Evolutionary conservation across 192 early-diverging fungal species (phyloP).

Genomic region (Backusella psychrophila): DNA sequence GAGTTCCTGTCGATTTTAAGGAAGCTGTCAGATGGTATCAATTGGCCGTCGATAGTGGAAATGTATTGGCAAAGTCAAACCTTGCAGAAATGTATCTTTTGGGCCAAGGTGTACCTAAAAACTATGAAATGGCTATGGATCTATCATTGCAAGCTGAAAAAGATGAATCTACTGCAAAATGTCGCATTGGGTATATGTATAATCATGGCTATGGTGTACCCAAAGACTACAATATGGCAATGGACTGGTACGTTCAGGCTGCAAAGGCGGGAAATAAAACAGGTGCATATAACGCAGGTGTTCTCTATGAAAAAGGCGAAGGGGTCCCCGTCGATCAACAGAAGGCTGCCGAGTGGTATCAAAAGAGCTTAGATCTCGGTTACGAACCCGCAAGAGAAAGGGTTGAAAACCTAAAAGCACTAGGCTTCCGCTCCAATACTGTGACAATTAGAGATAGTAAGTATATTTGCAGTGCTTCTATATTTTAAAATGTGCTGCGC

Average conservation of each 20-base stretch:
- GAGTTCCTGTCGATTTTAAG: constrained; percentile 18
- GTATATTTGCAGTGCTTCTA: background rate
- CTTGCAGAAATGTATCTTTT: background rate
- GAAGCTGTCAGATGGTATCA: constrained; percentile 29
- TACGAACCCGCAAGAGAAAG: background rate
- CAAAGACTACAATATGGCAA: background rate
- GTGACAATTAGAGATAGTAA: background rate
- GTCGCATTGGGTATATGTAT: background rate
- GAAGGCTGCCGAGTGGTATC: background rate
- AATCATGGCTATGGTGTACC: background rate
- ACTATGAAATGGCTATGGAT: background rate
- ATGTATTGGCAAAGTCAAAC: background rate
- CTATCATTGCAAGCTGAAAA: background rate
- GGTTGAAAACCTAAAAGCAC: background rate
- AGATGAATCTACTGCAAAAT: background rate
- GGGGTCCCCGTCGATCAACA: background rate
- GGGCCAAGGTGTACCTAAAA: background rate
- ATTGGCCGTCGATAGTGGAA: background rate
- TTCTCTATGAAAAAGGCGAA: background rate
- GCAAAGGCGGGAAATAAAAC: background rate
- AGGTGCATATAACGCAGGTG: background rate
- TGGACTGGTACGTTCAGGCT: background rate
- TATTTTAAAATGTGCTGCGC: background rate
- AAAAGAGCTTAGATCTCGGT: background rate
- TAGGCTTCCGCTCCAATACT: background rate